phyloP scores from a whole-genome alignment of 2,329 filamentous ascomycete genomes.

The Alternaria sp. region DNA sequence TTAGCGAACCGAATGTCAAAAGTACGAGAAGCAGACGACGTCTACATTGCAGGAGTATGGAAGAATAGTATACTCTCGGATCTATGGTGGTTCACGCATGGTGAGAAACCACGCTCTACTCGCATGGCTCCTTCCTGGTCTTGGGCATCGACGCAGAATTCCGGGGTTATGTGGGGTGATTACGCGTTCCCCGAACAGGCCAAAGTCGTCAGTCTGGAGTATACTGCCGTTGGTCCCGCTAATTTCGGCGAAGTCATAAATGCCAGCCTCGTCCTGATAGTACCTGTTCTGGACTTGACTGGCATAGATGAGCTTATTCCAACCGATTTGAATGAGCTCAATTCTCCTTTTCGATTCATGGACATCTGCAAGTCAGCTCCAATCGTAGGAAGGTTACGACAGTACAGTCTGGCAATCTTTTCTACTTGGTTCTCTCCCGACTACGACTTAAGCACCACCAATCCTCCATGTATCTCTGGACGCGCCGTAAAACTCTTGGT shows the following conservation, averaged over 20 bases:
- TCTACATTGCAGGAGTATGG: neutral
- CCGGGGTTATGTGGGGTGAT: rapidly evolving
- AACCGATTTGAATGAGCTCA: too few species aligned
- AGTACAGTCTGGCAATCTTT: neutral
- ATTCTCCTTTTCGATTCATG: too few species aligned
- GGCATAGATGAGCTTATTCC: too few species aligned
- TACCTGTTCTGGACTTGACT: neutral
- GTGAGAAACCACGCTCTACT: neutral
- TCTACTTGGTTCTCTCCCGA: neutral
- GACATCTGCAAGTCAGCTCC: too few species aligned
- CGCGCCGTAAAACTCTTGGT: neutral
- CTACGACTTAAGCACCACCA: neutral
- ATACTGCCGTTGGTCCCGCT: neutral
- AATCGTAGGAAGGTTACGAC: too few species aligned
- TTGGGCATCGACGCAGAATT: neutral
- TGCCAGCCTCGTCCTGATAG: neutral
- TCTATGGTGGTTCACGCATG: too few species aligned
- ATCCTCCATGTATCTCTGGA: too few species aligned
- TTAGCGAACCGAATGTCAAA: neutral
- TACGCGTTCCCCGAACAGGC: rapidly evolving
- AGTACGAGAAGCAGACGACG: neutral
- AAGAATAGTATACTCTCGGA: neutral
- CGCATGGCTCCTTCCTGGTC: neutral
- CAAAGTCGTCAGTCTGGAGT: neutral
- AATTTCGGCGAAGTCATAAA: neutral